Evolutionary conservation across 2,329 filamentous ascomycete species (phyloP).

Genomic region (Trematosphaeria pertusa): DNA sequence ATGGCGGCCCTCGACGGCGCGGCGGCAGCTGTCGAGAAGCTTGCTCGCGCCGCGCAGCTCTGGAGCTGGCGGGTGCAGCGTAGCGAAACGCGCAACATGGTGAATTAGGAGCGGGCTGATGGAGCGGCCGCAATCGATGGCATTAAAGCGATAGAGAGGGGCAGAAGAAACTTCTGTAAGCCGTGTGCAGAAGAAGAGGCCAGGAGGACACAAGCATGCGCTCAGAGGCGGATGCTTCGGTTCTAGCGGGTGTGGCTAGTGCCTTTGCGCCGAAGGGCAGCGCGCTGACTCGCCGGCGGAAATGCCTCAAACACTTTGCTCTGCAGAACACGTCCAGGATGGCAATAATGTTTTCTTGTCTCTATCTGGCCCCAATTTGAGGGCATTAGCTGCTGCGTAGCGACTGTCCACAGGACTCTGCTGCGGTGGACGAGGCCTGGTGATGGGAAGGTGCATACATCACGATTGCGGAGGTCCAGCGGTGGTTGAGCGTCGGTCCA

Average conservation of each 20-base stretch:
- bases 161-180: conserved; percentile 29
- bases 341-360: conserved; percentile 2
- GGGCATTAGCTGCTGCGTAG: no score
- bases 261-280: conserved; percentile 9
- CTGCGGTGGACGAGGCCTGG: no score
- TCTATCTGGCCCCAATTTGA: conserved; percentile 3
- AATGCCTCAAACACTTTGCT: conserved; percentile 29
- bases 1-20: conserved; percentile 50
- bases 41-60: conserved; percentile 57
- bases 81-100: conserved; percentile 76
- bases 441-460: no score
- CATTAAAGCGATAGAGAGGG: conserved; percentile 39
- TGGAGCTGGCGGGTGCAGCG: conserved; percentile 70
- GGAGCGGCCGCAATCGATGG: conserved; percentile 29
- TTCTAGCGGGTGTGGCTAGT: conserved; percentile 22
- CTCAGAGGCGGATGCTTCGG: conserved; percentile 23
- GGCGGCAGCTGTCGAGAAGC: conserved; percentile 50
- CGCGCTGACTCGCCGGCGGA: conserved; percentile 23
- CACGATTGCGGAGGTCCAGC: background rate
- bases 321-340: conserved; percentile 8
- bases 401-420: no score
- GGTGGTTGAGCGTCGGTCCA: background rate
- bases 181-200: conserved; percentile 20
- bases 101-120: conserved; percentile 40
- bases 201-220: conserved; percentile 27